These are phyloP conservation scores for Pezicula neosporulosa DNA, from an alignment of 2,329 filamentous ascomycete genomes.

Conservation along the genomic window DNA sequence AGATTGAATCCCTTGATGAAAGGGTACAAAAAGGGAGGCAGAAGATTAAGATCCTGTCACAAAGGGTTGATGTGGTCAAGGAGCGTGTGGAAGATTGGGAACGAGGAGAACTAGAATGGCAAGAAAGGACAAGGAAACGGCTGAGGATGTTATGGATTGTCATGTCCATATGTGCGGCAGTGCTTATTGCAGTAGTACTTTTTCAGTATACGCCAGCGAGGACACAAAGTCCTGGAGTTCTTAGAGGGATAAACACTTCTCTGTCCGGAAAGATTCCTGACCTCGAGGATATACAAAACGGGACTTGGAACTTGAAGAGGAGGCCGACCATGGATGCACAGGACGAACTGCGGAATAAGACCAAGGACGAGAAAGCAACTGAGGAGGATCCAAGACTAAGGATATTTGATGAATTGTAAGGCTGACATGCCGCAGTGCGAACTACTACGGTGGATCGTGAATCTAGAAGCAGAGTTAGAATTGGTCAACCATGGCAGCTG, in stretches of 20 bases:
- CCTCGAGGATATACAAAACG: constrained; percentile 15
- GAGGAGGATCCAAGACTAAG: constrained; percentile 25
- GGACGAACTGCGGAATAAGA: constrained; percentile 10
- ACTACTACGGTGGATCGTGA: constrained; percentile 11
- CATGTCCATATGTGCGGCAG: constrained; percentile 39
- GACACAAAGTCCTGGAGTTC: constrained; percentile 2
- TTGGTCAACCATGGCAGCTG: not conserved
- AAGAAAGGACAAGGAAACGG: constrained; percentile 62
- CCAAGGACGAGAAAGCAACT: constrained; percentile 5
- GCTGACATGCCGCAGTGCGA: constrained; percentile 1
- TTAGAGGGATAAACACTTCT: constrained; percentile 14
- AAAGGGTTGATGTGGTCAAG: constrained; percentile 61
- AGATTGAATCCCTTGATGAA: constrained; percentile 57
- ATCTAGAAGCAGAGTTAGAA: constrained; percentile 1
- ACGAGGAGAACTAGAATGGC: constrained; percentile 61
- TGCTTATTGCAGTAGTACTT: constrained; percentile 43
- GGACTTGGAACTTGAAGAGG: constrained; percentile 10
- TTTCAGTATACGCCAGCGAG: constrained; percentile 25
- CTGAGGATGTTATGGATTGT: constrained; percentile 62
- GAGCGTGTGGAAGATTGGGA: constrained; percentile 66
- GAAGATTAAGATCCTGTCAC: constrained; percentile 56
- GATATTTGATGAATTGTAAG: constrained; percentile 28
- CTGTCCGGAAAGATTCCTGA: constrained; percentile 14
- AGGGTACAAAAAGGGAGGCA: constrained; percentile 58
- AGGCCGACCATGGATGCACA: constrained; percentile 3